These are phyloP conservation scores for Mycena indigotica DNA, from an alignment of 768 basidiomycete genomes.

Conservation along the genomic window DNA sequence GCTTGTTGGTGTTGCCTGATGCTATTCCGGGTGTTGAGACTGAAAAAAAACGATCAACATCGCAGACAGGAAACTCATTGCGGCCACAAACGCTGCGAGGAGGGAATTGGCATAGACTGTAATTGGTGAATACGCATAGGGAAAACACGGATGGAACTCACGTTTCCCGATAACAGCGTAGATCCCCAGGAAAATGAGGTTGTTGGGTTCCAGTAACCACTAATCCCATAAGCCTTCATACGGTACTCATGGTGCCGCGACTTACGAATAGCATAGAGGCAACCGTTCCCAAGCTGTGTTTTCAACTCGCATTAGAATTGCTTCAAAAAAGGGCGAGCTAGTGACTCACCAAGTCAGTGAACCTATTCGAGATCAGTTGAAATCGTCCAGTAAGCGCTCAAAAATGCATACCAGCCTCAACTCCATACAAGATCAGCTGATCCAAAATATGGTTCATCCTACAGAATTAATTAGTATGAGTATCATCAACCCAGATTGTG, in stretches of 20 bases:
- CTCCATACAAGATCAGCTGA: conserved; percentile 50
- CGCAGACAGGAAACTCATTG: not conserved
- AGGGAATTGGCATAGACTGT: conserved; percentile 55
- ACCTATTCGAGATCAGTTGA: not conserved
- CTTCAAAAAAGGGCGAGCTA: not conserved
- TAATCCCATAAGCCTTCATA: conserved; percentile 12
- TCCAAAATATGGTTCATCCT: conserved; percentile 54
- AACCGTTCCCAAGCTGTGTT: conserved; percentile 43
- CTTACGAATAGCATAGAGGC: conserved; percentile 51
- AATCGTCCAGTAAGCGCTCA: not conserved
- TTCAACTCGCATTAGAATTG: not conserved
- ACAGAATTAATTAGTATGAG: not conserved
- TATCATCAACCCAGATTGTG: not conserved
- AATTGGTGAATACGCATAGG: not conserved
- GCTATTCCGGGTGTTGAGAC: conserved; percentile 41
- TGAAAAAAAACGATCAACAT: conserved; percentile 9
- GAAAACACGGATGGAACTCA: conserved; percentile 26
- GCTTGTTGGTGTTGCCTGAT: no score
- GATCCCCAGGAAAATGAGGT: conserved; percentile 55
- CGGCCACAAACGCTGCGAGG: conserved; percentile 43
- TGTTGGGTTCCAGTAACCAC: conserved; percentile 51
- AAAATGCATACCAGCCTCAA: conserved; percentile 46
- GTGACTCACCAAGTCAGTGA: conserved; percentile 46
- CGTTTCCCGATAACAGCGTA: conserved; percentile 58
- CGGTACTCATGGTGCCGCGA: no score